Conservation (phyloP, 2,329 filamentous ascomycete genomes). For the Colletotrichum sp. region DNA sequence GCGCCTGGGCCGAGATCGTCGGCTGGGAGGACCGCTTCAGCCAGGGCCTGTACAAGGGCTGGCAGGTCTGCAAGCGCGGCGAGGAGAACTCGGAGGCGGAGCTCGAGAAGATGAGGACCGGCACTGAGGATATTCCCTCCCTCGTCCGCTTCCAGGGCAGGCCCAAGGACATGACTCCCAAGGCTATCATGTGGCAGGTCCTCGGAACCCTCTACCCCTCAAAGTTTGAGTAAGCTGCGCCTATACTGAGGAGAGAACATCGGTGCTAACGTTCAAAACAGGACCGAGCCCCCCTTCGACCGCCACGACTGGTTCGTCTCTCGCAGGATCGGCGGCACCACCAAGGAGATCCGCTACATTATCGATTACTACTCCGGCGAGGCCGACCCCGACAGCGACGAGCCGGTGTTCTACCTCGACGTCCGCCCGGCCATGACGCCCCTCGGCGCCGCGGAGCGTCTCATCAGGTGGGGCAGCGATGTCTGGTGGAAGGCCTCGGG, state of each 20-base stretch:
- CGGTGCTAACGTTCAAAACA: slow-evolving; percentile 37
- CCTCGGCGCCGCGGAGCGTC: slow-evolving; percentile 77
- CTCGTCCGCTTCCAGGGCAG: slow-evolving; percentile 88
- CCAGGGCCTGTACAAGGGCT: slow-evolving; percentile 73
- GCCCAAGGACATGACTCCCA: slow-evolving; percentile 88
- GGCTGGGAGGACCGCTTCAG: slow-evolving; percentile 91
- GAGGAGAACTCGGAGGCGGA: slow-evolving; percentile 64
- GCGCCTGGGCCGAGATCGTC: slow-evolving; percentile 93
- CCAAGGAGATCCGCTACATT: slow-evolving; percentile 86
- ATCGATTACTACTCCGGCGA: slow-evolving; percentile 95
- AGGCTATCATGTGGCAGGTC: slow-evolving; percentile 83
- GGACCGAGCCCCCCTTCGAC: slow-evolving; percentile 88
- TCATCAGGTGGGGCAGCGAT: slow-evolving; percentile 90
- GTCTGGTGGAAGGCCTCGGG: slow-evolving; percentile 92
- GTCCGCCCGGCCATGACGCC: slow-evolving; percentile 89
- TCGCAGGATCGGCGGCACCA: slow-evolving; percentile 69
- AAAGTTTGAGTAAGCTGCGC: slow-evolving; percentile 70
- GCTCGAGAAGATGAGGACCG: slow-evolving; percentile 55
- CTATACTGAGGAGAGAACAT: not conserved
- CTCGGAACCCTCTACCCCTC: slow-evolving; percentile 80
- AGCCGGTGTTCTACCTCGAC: slow-evolving; percentile 95
- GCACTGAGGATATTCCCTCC: slow-evolving; percentile 66
- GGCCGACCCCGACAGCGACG: slow-evolving; percentile 80
- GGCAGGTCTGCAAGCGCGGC: slow-evolving; percentile 75
- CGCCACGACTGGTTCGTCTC: slow-evolving; percentile 97